Evolutionary conservation across 1,284 basidiomycete genomes (phyloP).

Genomic region (Malassezia sp.): DNA sequence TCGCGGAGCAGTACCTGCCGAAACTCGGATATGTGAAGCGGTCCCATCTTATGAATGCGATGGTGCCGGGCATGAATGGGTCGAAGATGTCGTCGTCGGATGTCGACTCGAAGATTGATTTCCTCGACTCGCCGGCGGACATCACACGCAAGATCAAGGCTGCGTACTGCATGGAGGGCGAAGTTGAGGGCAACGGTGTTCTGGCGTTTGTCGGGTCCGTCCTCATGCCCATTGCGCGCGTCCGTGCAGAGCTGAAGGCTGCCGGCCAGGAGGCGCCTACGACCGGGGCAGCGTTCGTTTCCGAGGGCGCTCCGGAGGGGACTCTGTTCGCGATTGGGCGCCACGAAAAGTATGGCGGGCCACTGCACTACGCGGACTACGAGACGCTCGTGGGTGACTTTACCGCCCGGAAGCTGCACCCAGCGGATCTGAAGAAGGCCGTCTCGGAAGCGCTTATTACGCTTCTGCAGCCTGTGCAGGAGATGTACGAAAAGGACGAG

Average conservation of each 20-base stretch:
- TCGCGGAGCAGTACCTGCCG: conserved; percentile 88
- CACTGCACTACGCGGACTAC: conserved; percentile 63
- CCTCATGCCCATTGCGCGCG: conserved; percentile 64
- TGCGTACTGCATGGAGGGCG: conserved; percentile 83
- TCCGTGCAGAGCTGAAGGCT: too few relatives aligned
- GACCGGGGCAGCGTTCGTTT: conserved; percentile 25
- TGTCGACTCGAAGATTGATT: conserved; percentile 92
- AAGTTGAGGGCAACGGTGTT: conserved; percentile 76
- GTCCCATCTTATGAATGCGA: conserved; percentile 93
- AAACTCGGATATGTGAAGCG: conserved; percentile 85
- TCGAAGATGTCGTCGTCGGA: conserved; percentile 99
- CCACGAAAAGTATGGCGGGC: conserved; percentile 71
- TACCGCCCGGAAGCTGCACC: conserved; percentile 65
- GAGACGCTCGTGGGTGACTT: conserved; percentile 66
- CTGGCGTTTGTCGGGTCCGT: conserved; percentile 80
- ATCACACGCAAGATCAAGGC: conserved; percentile 80
- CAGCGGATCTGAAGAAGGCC: conserved; percentile 74
- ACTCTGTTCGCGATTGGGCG: conserved; percentile 70
- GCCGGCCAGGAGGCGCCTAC: conserved; percentile 21
- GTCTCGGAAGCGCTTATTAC: conserved; percentile 65
- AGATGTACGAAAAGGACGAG: conserved; percentile 61
- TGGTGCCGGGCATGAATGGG: conserved; percentile 88
- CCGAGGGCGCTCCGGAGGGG: conserved; percentile 61
- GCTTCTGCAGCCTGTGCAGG: conserved; percentile 72
- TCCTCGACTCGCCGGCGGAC: conserved; percentile 74